phyloP scores from a whole-genome alignment of 129 eudicot genomes.

The Centrapalus pauciflorus region DNA sequence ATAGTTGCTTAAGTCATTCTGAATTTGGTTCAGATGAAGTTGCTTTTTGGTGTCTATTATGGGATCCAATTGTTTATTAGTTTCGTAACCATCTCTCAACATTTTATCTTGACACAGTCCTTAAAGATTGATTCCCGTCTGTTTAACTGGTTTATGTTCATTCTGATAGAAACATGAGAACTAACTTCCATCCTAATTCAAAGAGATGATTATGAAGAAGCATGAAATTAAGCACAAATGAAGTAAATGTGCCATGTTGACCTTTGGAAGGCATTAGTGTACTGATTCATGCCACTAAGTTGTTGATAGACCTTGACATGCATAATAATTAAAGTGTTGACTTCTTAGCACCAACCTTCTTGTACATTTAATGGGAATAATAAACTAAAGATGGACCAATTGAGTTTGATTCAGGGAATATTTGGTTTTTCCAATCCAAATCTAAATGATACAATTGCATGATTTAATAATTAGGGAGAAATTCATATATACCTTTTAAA shows the following conservation, averaged over 20 bases:
- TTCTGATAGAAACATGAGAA: neutral
- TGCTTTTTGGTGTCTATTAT: slow-evolving; percentile 4
- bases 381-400: too few relatives aligned
- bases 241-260: slow-evolving; percentile 7
- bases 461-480: too few relatives aligned
- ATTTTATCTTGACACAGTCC: too few relatives aligned
- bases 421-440: too few relatives aligned
- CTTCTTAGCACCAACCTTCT: neutral
- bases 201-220: neutral
- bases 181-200: neutral
- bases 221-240: neutral
- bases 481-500: too few relatives aligned
- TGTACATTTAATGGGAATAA: neutral
- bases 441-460: too few relatives aligned
- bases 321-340: neutral
- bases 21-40: slow-evolving; percentile 5
- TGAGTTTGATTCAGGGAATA: too few relatives aligned
- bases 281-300: slow-evolving; percentile 4
- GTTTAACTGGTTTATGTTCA: neutral
- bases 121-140: neutral
- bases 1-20: slow-evolving; percentile 2
- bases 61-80: too few relatives aligned
- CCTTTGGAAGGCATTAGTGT: neutral
- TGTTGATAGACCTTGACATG: neutral
- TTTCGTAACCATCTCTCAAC: too few relatives aligned